A percentile compares a stretch with the other conserved stretches of the same genome.
phyloP scores from a whole-genome alignment of 331 rosid genomes.

The Pyrus hybrid region DNA sequence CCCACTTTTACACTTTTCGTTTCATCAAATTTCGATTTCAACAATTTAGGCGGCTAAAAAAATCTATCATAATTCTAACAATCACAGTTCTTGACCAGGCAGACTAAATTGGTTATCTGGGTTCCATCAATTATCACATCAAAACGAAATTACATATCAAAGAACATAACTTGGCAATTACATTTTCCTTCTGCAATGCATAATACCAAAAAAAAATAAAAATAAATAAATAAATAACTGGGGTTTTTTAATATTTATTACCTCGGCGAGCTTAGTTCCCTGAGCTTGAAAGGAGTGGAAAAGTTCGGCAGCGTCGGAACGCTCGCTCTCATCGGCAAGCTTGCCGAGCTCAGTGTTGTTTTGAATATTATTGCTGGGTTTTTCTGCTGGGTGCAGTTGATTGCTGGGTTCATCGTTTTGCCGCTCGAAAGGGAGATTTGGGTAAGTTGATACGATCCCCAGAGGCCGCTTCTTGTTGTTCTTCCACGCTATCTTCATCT shows the following conservation, averaged over 20 bases:
- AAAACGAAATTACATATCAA: background rate
- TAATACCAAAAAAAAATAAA: background rate
- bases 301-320: slow-evolving; percentile 20
- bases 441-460: slow-evolving; percentile 26
- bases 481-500: slow-evolving; percentile 75
- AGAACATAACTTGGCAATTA: background rate
- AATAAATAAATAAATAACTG: background rate
- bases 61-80: background rate
- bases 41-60: background rate
- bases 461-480: slow-evolving; percentile 48
- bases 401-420: background rate
- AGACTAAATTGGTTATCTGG: background rate
- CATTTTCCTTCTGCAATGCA: background rate
- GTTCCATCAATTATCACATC: background rate
- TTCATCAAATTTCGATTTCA: background rate
- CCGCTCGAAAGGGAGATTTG: slow-evolving; percentile 48
- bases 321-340: background rate
- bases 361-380: background rate
- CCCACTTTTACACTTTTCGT: background rate
- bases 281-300: slow-evolving; percentile 49
- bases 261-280: slow-evolving; percentile 72
- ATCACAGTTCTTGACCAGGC: background rate
- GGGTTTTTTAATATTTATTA: background rate
- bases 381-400: background rate
- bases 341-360: background rate